These are phyloP conservation scores for Sporisorium exsertum DNA, from an alignment of 1,284 basidiomycete species.

Conservation along the genomic window DNA sequence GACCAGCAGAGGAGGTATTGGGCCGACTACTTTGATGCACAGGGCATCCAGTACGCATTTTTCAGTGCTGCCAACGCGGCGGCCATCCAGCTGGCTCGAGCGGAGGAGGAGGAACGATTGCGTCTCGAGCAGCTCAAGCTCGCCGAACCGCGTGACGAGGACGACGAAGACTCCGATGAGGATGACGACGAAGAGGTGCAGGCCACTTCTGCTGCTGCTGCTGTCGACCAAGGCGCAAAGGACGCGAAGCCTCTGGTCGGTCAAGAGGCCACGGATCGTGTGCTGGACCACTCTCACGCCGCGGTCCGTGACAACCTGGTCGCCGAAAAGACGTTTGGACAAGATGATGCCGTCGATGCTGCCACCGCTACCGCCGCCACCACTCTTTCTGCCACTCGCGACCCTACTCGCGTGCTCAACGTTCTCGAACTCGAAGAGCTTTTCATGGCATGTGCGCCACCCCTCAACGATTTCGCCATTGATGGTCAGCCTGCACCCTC, in stretches of 20 bases:
- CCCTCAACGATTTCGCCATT: slow-evolving; percentile 74
- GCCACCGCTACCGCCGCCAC: slow-evolving; percentile 68
- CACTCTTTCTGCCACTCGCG: slow-evolving; percentile 71
- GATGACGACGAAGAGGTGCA: slow-evolving; percentile 56
- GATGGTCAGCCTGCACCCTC: slow-evolving; percentile 51
- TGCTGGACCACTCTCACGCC: slow-evolving; percentile 31
- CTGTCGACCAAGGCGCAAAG: slow-evolving; percentile 36
- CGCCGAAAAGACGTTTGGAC: slow-evolving; percentile 34
- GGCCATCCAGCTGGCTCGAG: slow-evolving; percentile 75
- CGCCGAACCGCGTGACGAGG: slow-evolving; percentile 59
- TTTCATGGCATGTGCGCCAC: slow-evolving; percentile 82
- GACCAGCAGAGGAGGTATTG: slow-evolving; percentile 81
- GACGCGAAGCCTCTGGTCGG: slow-evolving; percentile 51
- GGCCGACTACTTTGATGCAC: slow-evolving; percentile 92
- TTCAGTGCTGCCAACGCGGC: slow-evolving; percentile 93
- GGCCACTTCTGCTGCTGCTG: slow-evolving; percentile 42
- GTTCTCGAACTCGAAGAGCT: slow-evolving; percentile 91
- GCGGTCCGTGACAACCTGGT: slow-evolving; percentile 34
- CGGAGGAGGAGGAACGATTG: slow-evolving; percentile 72
- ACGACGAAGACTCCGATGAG: slow-evolving; percentile 50
- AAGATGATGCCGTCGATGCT: slow-evolving; percentile 42
- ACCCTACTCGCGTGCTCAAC: slow-evolving; percentile 82
- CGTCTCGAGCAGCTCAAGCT: slow-evolving; percentile 64
- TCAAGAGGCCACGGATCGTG: slow-evolving; percentile 44
- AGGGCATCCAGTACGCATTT: slow-evolving; percentile 88